A percentile compares a stretch with the other conserved stretches of the same genome.
phyloP scores from a whole-genome alignment of 495 filamentous ascomycete species.

The Penicillium fimorum region DNA sequence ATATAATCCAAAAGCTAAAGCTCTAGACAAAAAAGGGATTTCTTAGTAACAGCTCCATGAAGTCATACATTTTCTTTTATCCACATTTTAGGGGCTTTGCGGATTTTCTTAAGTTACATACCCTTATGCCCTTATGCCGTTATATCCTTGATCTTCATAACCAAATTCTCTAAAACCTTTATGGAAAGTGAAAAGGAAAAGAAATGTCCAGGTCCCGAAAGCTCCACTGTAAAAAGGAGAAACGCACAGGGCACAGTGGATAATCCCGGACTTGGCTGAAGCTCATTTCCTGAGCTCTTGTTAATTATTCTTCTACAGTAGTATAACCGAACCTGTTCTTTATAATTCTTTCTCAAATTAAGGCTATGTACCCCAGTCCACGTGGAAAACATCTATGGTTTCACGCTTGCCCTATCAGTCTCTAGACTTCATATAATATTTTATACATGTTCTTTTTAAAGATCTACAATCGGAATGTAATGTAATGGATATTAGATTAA shows the following conservation, averaged over 20 bases:
- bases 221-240: slow-evolving; percentile 6
- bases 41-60: slow-evolving; percentile 16
- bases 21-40: too few relatives aligned
- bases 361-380: neutral
- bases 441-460: too few relatives aligned
- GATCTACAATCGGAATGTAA: too few relatives aligned
- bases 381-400: neutral
- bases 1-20: too few relatives aligned
- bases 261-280: slow-evolving; percentile 8
- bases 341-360: neutral
- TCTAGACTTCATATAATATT: neutral
- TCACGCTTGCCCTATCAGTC: neutral
- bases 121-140: too few relatives aligned
- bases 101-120: too few relatives aligned
- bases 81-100: neutral
- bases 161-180: too few relatives aligned
- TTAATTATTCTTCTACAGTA: neutral
- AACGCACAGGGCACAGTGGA: slow-evolving; percentile 18
- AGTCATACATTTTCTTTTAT: slow-evolving; percentile 14
- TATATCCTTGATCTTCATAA: too few relatives aligned
- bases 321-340: neutral
- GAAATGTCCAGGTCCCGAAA: slow-evolving; percentile 2
- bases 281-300: slow-evolving; percentile 6
- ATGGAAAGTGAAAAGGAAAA: neutral
- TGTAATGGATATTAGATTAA: too few relatives aligned